Conservation (phyloP, 2,329 filamentous ascomycete genomes). For the Xylaria sp. region DNA sequence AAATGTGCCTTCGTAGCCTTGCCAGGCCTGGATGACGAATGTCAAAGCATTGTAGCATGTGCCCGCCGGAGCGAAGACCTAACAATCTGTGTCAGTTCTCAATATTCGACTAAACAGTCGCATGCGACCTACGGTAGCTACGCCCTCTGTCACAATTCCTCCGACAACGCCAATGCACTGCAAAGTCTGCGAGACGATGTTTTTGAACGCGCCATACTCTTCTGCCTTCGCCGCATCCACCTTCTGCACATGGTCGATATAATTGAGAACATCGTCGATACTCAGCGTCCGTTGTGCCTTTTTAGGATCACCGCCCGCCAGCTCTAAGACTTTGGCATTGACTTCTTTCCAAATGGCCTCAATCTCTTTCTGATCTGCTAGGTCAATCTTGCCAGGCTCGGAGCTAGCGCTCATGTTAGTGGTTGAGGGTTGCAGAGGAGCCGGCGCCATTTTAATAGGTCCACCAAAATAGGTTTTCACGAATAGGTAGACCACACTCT, state of each 20-base stretch:
- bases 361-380: constrained; percentile 49
- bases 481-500: neutral
- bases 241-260: constrained; percentile 46
- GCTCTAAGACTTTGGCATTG: constrained; percentile 49
- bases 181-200: constrained; percentile 47
- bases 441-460: constrained; percentile 41
- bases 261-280: constrained; percentile 48
- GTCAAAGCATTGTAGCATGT: constrained; percentile 53
- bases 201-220: constrained; percentile 47
- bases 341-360: constrained; percentile 51
- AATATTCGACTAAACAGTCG: neutral
- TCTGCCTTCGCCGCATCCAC: constrained; percentile 47
- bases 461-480: neutral
- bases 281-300: constrained; percentile 44
- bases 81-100: constrained; percentile 21
- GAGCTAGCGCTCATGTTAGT: constrained; percentile 38
- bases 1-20: constrained; percentile 52
- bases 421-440: constrained; percentile 39
- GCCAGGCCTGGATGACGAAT: constrained; percentile 52
- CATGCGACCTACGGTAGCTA: constrained; percentile 41
- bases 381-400: constrained; percentile 42
- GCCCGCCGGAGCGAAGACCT: constrained; percentile 51
- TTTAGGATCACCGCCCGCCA: constrained; percentile 48
- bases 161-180: constrained; percentile 52
- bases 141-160: constrained; percentile 49